Evolutionary conservation across 345 rosid genomes (phyloP).

Genomic region (Erucastrum elatum): DNA sequence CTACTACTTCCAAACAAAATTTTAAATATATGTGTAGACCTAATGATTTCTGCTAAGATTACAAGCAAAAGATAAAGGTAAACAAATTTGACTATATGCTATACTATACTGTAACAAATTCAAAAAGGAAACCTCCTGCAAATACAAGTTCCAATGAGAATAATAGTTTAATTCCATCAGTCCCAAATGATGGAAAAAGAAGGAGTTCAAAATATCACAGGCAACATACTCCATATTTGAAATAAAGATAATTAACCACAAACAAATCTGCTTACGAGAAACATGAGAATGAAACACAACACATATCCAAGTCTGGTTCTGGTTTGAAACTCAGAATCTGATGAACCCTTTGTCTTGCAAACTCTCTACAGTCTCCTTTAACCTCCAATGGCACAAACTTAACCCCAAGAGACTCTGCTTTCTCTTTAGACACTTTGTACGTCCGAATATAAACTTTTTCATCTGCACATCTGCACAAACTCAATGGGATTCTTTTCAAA

Average conservation of each 20-base stretch:
- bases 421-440: constrained; percentile 82
- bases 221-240: constrained; percentile 23
- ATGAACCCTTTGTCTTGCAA: constrained; percentile 83
- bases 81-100: not conserved
- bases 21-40: constrained; percentile 6
- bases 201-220: constrained; percentile 14
- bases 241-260: not conserved
- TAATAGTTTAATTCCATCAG: constrained; percentile 21
- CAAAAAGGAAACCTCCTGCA: too few relatives aligned
- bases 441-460: constrained; percentile 73
- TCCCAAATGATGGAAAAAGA: constrained; percentile 10
- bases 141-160: constrained; percentile 24
- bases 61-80: constrained; percentile 9
- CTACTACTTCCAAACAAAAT: not conserved
- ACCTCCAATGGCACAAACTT: constrained; percentile 78
- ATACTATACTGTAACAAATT: constrained; percentile 17
- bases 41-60: constrained; percentile 7
- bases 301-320: constrained; percentile 24
- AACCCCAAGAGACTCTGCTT: constrained; percentile 67
- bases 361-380: constrained; percentile 86
- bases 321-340: constrained; percentile 40
- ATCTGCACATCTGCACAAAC: constrained; percentile 58
- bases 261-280: not conserved
- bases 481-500: not conserved
- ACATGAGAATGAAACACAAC: constrained; percentile 13